phyloP scores from a whole-genome alignment of 176 grass and related monocot species.

The Eragrostis nindensis region DNA sequence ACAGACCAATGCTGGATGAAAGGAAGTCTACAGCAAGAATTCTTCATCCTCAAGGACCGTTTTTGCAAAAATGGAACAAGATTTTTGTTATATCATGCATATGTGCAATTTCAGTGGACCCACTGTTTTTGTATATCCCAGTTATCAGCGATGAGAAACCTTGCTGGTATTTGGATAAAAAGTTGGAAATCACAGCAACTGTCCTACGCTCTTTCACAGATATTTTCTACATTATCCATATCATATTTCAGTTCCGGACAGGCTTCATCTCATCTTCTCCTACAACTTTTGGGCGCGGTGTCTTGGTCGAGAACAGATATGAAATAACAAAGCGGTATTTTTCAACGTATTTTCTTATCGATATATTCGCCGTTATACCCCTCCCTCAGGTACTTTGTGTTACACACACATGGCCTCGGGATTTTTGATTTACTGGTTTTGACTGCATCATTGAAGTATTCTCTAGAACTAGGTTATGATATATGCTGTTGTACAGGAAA shows the following conservation, averaged over 20 bases:
- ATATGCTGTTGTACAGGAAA: neutral
- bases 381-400: constrained; percentile 74
- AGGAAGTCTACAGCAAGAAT: constrained; percentile 39
- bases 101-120: constrained; percentile 81
- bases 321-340: constrained; percentile 75
- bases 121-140: constrained; percentile 91
- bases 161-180: constrained; percentile 80
- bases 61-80: constrained; percentile 95
- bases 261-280: constrained; percentile 82
- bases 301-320: constrained; percentile 65
- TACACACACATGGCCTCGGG: neutral
- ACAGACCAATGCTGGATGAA: constrained; percentile 50
- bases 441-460: neutral
- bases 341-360: constrained; percentile 79
- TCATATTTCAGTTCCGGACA: constrained; percentile 89
- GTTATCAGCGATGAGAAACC: constrained; percentile 48
- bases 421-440: neutral
- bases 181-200: constrained; percentile 69
- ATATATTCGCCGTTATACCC: constrained; percentile 82
- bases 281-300: constrained; percentile 72
- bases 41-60: constrained; percentile 88
- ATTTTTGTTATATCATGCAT: constrained; percentile 96
- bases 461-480: neutral
- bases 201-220: constrained; percentile 78
- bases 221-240: constrained; percentile 91